These are phyloP conservation scores for Phytophthora palmivora DNA, from an alignment of 352 stramenopile species.

Conservation along the genomic window DNA sequence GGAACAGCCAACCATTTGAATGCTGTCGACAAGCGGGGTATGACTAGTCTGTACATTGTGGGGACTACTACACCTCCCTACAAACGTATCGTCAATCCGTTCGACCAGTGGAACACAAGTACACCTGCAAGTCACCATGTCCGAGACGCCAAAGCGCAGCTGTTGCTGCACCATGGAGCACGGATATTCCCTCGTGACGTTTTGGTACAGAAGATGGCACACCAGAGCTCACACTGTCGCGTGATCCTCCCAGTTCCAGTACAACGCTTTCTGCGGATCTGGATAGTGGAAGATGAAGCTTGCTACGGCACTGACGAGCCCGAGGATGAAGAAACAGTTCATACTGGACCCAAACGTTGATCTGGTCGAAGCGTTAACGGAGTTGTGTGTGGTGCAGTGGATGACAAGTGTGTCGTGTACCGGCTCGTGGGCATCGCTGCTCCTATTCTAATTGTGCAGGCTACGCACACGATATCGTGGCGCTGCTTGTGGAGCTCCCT, in stretches of 20 bases:
- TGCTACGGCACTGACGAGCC: not conserved
- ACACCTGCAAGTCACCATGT: not conserved
- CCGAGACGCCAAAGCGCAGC: conserved; percentile 8
- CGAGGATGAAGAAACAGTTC: conserved; percentile 3
- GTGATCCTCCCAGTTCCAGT: not conserved
- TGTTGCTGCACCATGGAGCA: conserved; percentile 16
- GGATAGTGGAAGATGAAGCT: not conserved
- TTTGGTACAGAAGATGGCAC: not conserved
- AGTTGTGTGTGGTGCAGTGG: conserved; percentile 19
- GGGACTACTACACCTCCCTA: not conserved
- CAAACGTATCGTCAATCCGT: not conserved
- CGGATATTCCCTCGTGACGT: conserved; percentile 8
- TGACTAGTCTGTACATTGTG: conserved; percentile 14
- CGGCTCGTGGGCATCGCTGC: conserved; percentile 2
- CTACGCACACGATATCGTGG: conserved; percentile 20
- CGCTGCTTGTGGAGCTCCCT: conserved; percentile 21
- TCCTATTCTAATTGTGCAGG: conserved; percentile 13
- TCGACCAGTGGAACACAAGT: not conserved
- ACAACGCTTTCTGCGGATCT: not conserved
- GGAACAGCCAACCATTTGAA: conserved; percentile 14
- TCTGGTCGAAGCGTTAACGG: conserved; percentile 2
- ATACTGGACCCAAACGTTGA: not conserved
- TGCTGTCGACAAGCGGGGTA: not conserved
- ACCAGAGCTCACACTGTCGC: not conserved
- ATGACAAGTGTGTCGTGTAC: not conserved